Percentiles rank a stretch among this genome's conserved stretches.
phyloP scores from a whole-genome alignment of 306 rosid species.

The Glycine latifolia region DNA sequence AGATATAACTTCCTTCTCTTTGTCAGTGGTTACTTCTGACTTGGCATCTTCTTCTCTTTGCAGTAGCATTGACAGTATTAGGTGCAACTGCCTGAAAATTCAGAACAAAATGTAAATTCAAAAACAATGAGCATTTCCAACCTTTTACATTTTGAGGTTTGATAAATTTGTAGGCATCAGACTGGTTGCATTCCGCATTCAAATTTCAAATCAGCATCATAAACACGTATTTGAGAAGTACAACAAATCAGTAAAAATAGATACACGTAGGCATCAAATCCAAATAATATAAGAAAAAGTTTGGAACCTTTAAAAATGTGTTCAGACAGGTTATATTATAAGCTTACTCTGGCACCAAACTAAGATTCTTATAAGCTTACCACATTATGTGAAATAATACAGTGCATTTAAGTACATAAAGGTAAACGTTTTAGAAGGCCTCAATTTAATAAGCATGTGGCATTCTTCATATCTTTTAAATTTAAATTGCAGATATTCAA shows the following conservation, averaged over 20 bases:
- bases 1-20: constrained; percentile 68
- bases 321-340: neutral
- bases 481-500: constrained; percentile 19
- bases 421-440: neutral
- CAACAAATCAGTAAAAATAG: constrained; percentile 34
- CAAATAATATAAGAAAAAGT: neutral
- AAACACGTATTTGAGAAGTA: constrained; percentile 4
- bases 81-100: constrained; percentile 81
- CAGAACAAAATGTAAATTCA: constrained; percentile 34
- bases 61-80: constrained; percentile 76
- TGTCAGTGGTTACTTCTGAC: constrained; percentile 66
- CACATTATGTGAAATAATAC: neutral
- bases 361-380: no score
- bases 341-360: no score
- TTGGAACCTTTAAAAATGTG: neutral
- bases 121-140: constrained; percentile 42
- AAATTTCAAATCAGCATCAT: constrained; percentile 39
- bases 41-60: constrained; percentile 84
- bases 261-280: constrained; percentile 8
- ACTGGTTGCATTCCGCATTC: constrained; percentile 14
- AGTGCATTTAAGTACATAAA: neutral
- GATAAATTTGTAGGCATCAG: constrained; percentile 15
- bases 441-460: constrained; percentile 19
- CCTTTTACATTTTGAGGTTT: constrained; percentile 16
- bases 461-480: constrained; percentile 32